These are phyloP conservation scores for Fusarium abutilonis DNA, from an alignment of 2,329 filamentous ascomycete species.

Conservation along the genomic window DNA sequence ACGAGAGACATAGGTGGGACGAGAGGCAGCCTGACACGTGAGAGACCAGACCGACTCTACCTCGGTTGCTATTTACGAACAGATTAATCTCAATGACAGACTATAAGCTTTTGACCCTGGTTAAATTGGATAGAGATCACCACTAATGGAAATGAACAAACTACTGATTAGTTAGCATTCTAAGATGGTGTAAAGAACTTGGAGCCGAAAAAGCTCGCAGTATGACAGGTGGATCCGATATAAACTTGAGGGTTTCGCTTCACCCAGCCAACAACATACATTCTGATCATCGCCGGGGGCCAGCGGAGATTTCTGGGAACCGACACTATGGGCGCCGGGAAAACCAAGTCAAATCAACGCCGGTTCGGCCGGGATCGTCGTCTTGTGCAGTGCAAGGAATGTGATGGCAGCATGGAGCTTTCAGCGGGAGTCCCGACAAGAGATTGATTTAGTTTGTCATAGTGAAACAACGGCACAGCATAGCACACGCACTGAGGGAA, in stretches of 20 bases:
- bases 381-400: conserved; percentile 27
- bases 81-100: too few relatives aligned
- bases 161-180: background rate
- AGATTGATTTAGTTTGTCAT: background rate
- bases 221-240: conserved; percentile 28
- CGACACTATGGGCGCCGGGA: conserved; percentile 8
- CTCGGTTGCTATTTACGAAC: too few relatives aligned
- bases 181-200: conserved; percentile 19
- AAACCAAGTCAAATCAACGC: background rate
- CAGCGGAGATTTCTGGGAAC: conserved; percentile 19
- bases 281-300: conserved; percentile 16
- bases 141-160: background rate
- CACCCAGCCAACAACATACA: conserved; percentile 13
- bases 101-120: too few relatives aligned
- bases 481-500: background rate
- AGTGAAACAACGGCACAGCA: conserved; percentile 12
- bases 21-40: conserved; percentile 2
- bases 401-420: conserved; percentile 17
- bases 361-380: conserved; percentile 35
- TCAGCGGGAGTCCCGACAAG: background rate
- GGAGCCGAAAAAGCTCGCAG: conserved; percentile 9
- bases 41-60: background rate
- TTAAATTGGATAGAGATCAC: too few relatives aligned
- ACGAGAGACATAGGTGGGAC: conserved; percentile 1
- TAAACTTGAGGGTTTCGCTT: conserved; percentile 18